Conservation (phyloP, 345 rosid species). For the Gossypium rotundifolium region DNA sequence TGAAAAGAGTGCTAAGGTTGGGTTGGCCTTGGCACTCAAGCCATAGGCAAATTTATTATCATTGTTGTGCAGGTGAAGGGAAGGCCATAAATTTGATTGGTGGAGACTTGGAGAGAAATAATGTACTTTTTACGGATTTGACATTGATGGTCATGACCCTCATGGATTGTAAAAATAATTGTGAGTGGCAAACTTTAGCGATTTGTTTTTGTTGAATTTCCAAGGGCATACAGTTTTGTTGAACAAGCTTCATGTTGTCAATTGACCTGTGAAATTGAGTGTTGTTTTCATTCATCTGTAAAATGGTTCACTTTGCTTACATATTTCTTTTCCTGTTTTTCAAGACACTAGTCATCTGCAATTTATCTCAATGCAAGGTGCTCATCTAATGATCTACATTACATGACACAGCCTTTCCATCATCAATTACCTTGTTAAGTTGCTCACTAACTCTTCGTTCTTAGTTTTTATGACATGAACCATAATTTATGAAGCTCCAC, state of each 20-base stretch:
- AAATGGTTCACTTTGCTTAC: neutral
- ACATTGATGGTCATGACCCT: slow-evolving; percentile 21
- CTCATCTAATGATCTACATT: too few relatives aligned
- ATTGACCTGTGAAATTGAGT: neutral
- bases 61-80: slow-evolving; percentile 2
- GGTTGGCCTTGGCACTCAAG: slow-evolving; percentile 83
- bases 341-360: too few relatives aligned
- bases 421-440: too few relatives aligned
- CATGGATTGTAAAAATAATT: slow-evolving; percentile 38
- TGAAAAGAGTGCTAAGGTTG: slow-evolving; percentile 91
- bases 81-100: neutral
- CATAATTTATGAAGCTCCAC: too few relatives aligned
- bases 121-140: slow-evolving; percentile 19
- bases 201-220: slow-evolving; percentile 7
- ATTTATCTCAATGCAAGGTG: too few relatives aligned
- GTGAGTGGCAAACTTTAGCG: neutral
- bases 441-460: too few relatives aligned
- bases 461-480: too few relatives aligned
- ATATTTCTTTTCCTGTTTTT: neutral
- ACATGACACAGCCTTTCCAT: too few relatives aligned
- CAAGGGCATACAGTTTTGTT: neutral
- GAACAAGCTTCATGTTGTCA: slow-evolving; percentile 2
- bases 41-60: slow-evolving; percentile 30
- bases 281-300: neutral
- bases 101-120: slow-evolving; percentile 27